phyloP scores from a whole-genome alignment of 345 rosid genomes.

The Rhodomyrtus tomentosa region DNA sequence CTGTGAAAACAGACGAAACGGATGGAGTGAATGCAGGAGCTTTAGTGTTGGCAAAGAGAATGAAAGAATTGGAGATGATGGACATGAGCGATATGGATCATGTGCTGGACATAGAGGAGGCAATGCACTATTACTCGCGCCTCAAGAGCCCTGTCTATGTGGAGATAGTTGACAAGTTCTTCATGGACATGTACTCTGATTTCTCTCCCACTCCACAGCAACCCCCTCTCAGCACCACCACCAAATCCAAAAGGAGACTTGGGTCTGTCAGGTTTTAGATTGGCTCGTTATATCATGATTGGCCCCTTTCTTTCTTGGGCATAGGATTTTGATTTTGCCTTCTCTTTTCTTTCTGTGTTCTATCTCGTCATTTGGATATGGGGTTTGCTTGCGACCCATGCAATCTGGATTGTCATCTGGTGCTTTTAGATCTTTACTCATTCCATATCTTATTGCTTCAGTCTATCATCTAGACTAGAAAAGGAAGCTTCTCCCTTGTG shows the following conservation, averaged over 20 bases:
- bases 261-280: slow-evolving; percentile 10
- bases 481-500: background rate
- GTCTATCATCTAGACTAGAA: background rate
- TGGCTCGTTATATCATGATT: background rate
- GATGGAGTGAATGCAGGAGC: slow-evolving; percentile 17
- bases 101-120: slow-evolving; percentile 70
- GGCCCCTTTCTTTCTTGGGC: background rate
- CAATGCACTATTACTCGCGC: slow-evolving; percentile 68
- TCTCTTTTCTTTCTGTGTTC: background rate
- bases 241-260: slow-evolving; percentile 30
- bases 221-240: slow-evolving; percentile 15
- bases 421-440: background rate
- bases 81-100: slow-evolving; percentile 64
- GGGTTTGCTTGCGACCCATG: background rate
- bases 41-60: slow-evolving; percentile 49
- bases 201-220: slow-evolving; percentile 32
- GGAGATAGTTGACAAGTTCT: slow-evolving; percentile 77
- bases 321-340: background rate
- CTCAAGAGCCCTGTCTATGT: slow-evolving; percentile 76
- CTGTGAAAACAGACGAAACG: background rate
- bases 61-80: slow-evolving; percentile 83
- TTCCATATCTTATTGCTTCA: background rate
- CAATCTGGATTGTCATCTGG: background rate
- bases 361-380: background rate
- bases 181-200: slow-evolving; percentile 70